Evolutionary conservation across 805 yeast species (phyloP).

Genomic region (Nakazawaea ishiwadae): DNA sequence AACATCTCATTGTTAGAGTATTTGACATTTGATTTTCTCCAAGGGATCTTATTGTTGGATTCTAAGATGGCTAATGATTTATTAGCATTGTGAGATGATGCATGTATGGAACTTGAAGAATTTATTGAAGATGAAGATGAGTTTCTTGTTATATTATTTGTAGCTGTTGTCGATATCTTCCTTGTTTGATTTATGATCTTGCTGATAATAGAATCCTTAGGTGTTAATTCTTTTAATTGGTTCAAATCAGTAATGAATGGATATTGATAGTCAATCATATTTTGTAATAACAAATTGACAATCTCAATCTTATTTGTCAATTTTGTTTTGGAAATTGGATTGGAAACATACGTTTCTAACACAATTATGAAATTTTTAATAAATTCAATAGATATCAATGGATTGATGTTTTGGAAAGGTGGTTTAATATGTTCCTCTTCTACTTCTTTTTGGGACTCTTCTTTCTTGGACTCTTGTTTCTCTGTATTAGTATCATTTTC

Average conservation of each 20-base stretch:
- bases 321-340: constrained; percentile 50
- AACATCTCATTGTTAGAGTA: constrained; percentile 81
- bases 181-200: constrained; percentile 41
- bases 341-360: constrained; percentile 37
- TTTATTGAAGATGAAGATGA: constrained; percentile 8
- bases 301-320: constrained; percentile 69
- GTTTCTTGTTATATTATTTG: constrained; percentile 21
- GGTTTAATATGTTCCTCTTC: constrained; percentile 2
- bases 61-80: constrained; percentile 21
- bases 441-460: neutral
- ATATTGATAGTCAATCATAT: constrained; percentile 71
- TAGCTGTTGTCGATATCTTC: constrained; percentile 27
- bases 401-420: constrained; percentile 26
- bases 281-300: constrained; percentile 64
- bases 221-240: constrained; percentile 63
- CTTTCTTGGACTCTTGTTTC: constrained; percentile 5
- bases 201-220: constrained; percentile 53
- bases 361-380: constrained; percentile 33
- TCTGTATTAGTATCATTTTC: constrained; percentile 10
- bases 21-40: constrained; percentile 73
- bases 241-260: constrained; percentile 74
- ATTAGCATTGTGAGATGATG: neutral
- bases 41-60: constrained; percentile 47
- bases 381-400: constrained; percentile 38
- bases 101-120: neutral